phyloP scores from a whole-genome alignment of 176 grass and related monocot species.

The Oryza longistaminata region DNA sequence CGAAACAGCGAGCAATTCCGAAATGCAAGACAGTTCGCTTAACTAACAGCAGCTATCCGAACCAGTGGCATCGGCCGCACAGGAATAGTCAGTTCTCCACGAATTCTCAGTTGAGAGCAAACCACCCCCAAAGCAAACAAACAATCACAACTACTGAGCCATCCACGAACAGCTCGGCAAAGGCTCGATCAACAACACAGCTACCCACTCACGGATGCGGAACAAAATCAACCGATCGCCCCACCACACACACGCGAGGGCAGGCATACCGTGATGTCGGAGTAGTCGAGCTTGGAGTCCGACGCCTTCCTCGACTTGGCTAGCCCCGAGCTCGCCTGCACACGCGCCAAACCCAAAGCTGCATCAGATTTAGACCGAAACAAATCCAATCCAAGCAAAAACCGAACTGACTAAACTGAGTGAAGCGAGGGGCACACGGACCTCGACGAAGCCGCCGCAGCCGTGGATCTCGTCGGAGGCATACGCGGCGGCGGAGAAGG shows the following conservation, averaged over 20 bases:
- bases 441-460: constrained; percentile 93
- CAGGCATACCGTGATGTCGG: constrained; percentile 72
- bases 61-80: neutral
- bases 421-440: constrained; percentile 10
- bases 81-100: neutral
- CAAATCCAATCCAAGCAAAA: neutral
- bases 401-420: constrained; percentile 8
- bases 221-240: neutral
- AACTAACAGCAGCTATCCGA: neutral
- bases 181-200: constrained; percentile 9
- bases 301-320: constrained; percentile 69
- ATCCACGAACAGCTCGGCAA: neutral
- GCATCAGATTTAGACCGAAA: constrained; percentile 32
- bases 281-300: constrained; percentile 87
- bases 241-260: neutral
- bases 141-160: neutral
- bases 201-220: neutral
- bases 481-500: neutral
- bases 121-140: constrained; percentile 5
- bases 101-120: constrained; percentile 9
- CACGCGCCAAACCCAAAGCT: constrained; percentile 18
- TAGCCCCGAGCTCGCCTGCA: constrained; percentile 77
- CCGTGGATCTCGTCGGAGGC: constrained; percentile 82
- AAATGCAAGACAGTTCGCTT: neutral
- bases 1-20: constrained; percentile 7